Percentiles rank a stretch among this genome's conserved stretches.
Conservation (phyloP, 1,284 basidiomycete genomes). For the Rhodofomes roseus region DNA sequence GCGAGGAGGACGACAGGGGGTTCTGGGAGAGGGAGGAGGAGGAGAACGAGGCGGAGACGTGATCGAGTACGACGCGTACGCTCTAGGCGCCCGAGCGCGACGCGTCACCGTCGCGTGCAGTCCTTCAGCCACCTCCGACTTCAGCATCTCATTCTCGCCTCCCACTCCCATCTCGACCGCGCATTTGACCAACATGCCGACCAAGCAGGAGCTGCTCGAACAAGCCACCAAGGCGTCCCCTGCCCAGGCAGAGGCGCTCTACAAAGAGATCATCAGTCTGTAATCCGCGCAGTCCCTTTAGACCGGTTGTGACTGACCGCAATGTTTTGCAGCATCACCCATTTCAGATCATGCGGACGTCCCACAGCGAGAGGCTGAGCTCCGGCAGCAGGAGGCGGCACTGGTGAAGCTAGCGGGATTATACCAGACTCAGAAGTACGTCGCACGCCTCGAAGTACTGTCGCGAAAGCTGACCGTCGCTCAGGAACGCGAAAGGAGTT, state of each 20-base stretch:
- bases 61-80: conserved; percentile 9
- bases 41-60: not conserved
- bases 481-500: conserved; percentile 81
- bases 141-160: conserved; percentile 15
- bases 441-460: not conserved
- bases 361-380: conserved; percentile 48
- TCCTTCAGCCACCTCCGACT: conserved; percentile 8
- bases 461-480: not conserved
- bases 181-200: conserved; percentile 22
- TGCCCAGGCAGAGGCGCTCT: conserved; percentile 58
- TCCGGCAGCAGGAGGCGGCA: conserved; percentile 84
- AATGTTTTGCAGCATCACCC: conserved; percentile 14
- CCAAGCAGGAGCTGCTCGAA: conserved; percentile 45
- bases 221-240: conserved; percentile 49
- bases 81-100: conserved; percentile 35
- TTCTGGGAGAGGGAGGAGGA: not conserved
- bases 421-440: conserved; percentile 83
- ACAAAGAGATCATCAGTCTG: conserved; percentile 61
- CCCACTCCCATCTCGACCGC: conserved; percentile 6
- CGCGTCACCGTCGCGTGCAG: conserved; percentile 36
- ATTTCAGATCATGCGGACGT: conserved; percentile 19
- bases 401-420: conserved; percentile 86
- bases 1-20: not conserved
- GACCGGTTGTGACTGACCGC: not conserved
- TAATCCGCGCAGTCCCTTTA: conserved; percentile 1